These are phyloP conservation scores for Fusarium sp. DNA, from an alignment of 2,329 filamentous ascomycete genomes.

Conservation along the genomic window DNA sequence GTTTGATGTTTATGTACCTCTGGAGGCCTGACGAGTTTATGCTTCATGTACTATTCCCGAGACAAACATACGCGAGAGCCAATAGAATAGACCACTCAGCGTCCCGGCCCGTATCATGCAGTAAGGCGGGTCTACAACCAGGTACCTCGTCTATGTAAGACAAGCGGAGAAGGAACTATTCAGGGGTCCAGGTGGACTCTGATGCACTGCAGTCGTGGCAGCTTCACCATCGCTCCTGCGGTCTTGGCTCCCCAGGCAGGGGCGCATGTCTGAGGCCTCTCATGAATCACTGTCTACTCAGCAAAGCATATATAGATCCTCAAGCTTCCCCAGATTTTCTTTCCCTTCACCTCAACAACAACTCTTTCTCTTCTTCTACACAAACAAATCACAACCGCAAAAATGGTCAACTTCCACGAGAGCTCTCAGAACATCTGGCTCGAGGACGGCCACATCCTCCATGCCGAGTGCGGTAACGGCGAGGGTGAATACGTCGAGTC, in stretches of 20 bases:
- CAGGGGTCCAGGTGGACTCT: constrained; percentile 20
- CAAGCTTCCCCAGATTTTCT: not conserved
- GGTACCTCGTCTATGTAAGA: not conserved
- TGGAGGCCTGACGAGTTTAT: not conserved
- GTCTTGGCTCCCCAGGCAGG: not conserved
- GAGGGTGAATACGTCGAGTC: constrained; percentile 58
- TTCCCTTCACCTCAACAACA: not conserved
- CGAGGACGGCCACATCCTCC: constrained; percentile 62
- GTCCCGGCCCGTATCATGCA: constrained; percentile 17
- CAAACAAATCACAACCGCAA: constrained; percentile 1
- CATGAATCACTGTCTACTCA: not conserved
- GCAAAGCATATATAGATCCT: constrained; percentile 12
- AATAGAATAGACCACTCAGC: not conserved
- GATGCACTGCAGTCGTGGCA: constrained; percentile 38
- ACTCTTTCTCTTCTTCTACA: not conserved
- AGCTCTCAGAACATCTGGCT: constrained; percentile 59
- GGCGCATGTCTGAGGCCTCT: constrained; percentile 33
- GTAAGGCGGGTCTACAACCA: constrained; percentile 17
- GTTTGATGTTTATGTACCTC: not conserved
- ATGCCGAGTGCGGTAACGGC: constrained; percentile 53
- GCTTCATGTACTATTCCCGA: not conserved
- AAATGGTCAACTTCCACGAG: constrained; percentile 58
- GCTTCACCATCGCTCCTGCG: constrained; percentile 15
- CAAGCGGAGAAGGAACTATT: not conserved
- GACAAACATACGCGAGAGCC: not conserved